phyloP scores from a whole-genome alignment of 2,329 filamentous ascomycete genomes.

The Calonectria multiphialidica region DNA sequence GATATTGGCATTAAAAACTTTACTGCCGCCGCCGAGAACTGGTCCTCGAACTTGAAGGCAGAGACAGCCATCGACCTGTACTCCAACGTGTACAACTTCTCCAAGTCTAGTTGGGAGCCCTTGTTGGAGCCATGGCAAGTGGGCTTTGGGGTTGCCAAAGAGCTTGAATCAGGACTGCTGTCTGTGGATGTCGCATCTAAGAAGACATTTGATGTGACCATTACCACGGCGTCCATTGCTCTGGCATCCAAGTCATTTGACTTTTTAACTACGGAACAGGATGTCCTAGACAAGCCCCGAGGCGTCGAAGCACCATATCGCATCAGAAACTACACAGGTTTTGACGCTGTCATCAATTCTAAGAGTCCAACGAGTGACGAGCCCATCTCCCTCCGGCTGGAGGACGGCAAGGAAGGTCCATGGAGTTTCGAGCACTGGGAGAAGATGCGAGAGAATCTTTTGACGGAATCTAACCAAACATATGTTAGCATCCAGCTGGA shows the following conservation, averaged over 20 bases:
- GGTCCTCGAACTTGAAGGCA: conserved; percentile 88
- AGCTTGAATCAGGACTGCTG: conserved; percentile 79
- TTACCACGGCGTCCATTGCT: conserved; percentile 95
- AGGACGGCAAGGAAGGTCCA: conserved; percentile 90
- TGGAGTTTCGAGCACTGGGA: conserved; percentile 99
- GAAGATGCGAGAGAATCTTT: conserved; percentile 93
- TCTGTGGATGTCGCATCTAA: conserved; percentile 89
- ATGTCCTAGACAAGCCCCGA: conserved; percentile 92
- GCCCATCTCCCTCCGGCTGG: conserved; percentile 79
- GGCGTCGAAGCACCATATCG: conserved; percentile 93
- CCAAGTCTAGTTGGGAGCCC: conserved; percentile 98
- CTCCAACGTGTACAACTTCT: conserved; percentile 98
- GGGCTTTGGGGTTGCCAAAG: conserved; percentile 88
- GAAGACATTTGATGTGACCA: conserved; percentile 90
- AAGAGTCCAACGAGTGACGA: conserved; percentile 75
- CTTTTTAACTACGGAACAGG: conserved; percentile 86
- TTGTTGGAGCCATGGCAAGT: conserved; percentile 96
- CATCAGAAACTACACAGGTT: conserved; percentile 96
- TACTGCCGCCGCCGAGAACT: conserved; percentile 86
- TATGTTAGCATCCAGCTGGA: conserved; percentile 87
- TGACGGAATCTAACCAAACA: conserved; percentile 84
- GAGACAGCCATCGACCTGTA: conserved; percentile 94
- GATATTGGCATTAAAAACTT: conserved; percentile 96
- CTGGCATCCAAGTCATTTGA: conserved; percentile 92
- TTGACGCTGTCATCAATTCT: conserved; percentile 86